phyloP scores from a whole-genome alignment of 1,139 yeast genomes.

The Pneumocystis murina region DNA sequence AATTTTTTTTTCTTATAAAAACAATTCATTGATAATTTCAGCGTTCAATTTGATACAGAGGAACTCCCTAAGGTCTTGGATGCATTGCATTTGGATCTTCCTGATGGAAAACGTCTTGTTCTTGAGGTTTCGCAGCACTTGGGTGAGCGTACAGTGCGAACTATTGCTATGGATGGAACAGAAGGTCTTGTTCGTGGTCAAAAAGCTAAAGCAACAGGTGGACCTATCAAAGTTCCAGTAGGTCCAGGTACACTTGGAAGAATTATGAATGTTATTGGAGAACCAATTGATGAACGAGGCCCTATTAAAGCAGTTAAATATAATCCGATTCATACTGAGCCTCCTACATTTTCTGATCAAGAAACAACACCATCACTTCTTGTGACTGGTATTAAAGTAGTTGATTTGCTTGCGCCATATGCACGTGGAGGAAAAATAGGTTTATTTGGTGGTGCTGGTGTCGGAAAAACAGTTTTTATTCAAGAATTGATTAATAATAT shows the following conservation, averaged over 20 bases:
- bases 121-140: conserved; percentile 98
- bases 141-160: conserved; percentile 99
- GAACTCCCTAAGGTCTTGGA: conserved; percentile 44
- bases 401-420: conserved; percentile 97
- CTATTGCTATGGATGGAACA: conserved; percentile 99
- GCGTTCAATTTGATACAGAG: conserved; percentile 12
- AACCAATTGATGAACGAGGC: conserved; percentile 99
- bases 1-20: not conserved
- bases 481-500: conserved; percentile 99
- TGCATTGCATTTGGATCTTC: conserved; percentile 75
- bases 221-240: conserved; percentile 97
- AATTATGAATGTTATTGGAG: conserved; percentile 97
- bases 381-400: conserved; percentile 99
- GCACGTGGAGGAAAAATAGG: conserved; percentile 99
- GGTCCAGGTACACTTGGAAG: conserved; percentile 99
- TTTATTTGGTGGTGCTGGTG: conserved; percentile 99
- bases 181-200: conserved; percentile 99
- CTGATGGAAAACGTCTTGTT: conserved; percentile 54
- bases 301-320: conserved; percentile 83
- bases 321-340: conserved; percentile 97
- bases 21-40: not conserved
- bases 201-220: conserved; percentile 81
- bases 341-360: conserved; percentile 91
- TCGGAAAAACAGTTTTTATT: conserved; percentile 99
- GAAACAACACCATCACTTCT: conserved; percentile 95